Evolutionary conservation across 805 yeast species (phyloP), one percentile per base, ranked within the genome.

Genomic region (Candida railenensis): DNA sequence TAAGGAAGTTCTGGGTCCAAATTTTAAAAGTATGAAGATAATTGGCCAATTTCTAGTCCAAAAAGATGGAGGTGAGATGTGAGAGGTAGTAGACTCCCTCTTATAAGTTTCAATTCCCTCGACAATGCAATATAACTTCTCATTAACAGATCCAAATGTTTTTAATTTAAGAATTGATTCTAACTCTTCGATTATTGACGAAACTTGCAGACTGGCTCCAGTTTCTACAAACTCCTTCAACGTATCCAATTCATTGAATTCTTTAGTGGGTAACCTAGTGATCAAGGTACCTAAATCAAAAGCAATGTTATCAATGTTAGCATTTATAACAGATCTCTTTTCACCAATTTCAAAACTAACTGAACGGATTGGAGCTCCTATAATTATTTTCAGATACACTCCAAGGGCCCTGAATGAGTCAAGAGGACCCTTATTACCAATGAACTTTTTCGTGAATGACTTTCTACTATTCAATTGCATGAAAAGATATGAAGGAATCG

Each of bases 1-100:
- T 22, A 56, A 40, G 1, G 77, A 53, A 2, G 80, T 58, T 1
- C 73, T 56, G 7, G 94, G 89, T 0, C 87, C 86, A 57, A 78
- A 80, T 2, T 74, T 43, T 0, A 73, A 39, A 1, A 69, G 48
- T 1, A 77, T 16, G 0, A 76, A 48, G 1, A 79, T 49, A 0
- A 77, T 47, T 1, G 91, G 88, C 96, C 96, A 90, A 63, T 82
- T 80, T 45, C 88, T 73, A 2, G 71, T 64, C 1, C 70, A 33
- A 15, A 63, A 53, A 1, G 66, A 56, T 15, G 88, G 88, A 22
- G 42, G 46, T 5, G 51, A 48, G 2, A 54, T 49, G 14, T 9
- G 12, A 5, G 22, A n/a, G 2, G 12, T 11, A 34, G 7, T 22
- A 21, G 30, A 15, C 19, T 15, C 18, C 11, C 15, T 18, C 30